Base-by-base conservation (phyloP, 2,329 filamentous ascomycete species). In the Pseudogymnoascus sp. region DNA sequence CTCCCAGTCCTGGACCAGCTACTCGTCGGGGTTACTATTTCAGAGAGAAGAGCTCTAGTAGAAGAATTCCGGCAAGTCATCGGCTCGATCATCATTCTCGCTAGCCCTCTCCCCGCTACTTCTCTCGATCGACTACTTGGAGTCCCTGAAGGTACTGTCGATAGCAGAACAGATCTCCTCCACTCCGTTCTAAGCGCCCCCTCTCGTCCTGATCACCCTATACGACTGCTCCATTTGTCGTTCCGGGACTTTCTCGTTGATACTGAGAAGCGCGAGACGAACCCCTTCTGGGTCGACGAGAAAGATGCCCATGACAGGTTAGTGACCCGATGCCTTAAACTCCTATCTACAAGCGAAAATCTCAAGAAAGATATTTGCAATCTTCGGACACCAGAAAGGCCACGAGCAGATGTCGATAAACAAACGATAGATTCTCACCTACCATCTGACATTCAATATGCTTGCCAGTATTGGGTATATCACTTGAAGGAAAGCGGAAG, bases 221-320 rank as follows among this genome's bases (percentile, higher is more conserved):
- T 76, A 5, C 67, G 66, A n/a, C 62, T 72, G 0, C 66, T 73
- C 3, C 74, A 77, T 60, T 63, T 71, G 5, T 75, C 75, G 0
- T 77, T 77, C 54, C 70, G 71, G 2, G 74, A 77, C 61, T 75
- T 74, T 63, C 72, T 77, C 10, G 35, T 74, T 8, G 67, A 74
- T 61, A 33, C 64, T 5, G 60, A 68, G 10, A 68, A 65, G 64
- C 62, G 66, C 10, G 63, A 60, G 3, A 66, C 61, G n/a, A 68
- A 71, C 37, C 64, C 58, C 0, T 76, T 78, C 65, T 72, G 72
- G 71, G 67, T 77, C 39, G 66, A 78, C 15, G 71, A 75, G 62
- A 66, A 63, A 57, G n/a, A 65, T n/a, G 66, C 69, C 24, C 69
- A 79, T 61, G 26, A 67, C 26, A 64, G 60, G 2, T 61, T 77